A percentile compares a stretch with the other conserved stretches of the same genome.
phyloP scores from a whole-genome alignment of 495 filamentous ascomycete species.

The Aspergillus coremiiformis region DNA sequence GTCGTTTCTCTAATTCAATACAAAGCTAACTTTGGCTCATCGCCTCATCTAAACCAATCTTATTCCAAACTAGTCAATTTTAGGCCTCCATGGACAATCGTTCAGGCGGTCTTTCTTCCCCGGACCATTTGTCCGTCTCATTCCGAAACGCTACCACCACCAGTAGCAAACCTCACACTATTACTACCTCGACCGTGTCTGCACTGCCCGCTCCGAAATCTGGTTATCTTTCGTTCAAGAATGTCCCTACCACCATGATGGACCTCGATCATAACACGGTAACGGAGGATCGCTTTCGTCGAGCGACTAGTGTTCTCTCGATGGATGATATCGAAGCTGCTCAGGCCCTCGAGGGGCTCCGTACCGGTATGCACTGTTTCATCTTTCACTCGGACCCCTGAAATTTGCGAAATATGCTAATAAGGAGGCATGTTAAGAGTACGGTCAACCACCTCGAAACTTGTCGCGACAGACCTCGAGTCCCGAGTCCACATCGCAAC shows the following conservation, averaged over 20 bases:
- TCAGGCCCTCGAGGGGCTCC: constrained; percentile 76
- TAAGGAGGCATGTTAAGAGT: constrained; percentile 16
- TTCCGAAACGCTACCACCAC: constrained; percentile 11
- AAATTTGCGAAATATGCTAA: not conserved
- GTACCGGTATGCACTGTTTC: constrained; percentile 52
- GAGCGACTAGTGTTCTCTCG: constrained; percentile 47
- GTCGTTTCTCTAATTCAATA: not conserved
- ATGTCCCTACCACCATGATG: constrained; percentile 35
- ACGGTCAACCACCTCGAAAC: constrained; percentile 26
- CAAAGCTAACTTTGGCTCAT: not conserved
- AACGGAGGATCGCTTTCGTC: constrained; percentile 37
- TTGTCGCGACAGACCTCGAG: constrained; percentile 21
- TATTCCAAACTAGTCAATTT: not conserved
- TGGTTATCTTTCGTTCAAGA: constrained; percentile 17
- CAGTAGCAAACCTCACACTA: constrained; percentile 3
- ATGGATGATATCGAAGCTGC: constrained; percentile 87
- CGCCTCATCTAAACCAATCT: not conserved
- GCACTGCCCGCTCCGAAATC: constrained; percentile 7
- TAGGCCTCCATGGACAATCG: constrained; percentile 19
- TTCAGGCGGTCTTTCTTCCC: constrained; percentile 14
- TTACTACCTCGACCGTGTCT: not conserved
- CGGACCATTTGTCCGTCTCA: constrained; percentile 11
- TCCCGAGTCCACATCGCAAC: constrained; percentile 24
- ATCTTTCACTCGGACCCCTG: not conserved
- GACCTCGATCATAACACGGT: constrained; percentile 28